Conservation (phyloP, 345 rosid genomes). For the Stellera chamaejasme region DNA sequence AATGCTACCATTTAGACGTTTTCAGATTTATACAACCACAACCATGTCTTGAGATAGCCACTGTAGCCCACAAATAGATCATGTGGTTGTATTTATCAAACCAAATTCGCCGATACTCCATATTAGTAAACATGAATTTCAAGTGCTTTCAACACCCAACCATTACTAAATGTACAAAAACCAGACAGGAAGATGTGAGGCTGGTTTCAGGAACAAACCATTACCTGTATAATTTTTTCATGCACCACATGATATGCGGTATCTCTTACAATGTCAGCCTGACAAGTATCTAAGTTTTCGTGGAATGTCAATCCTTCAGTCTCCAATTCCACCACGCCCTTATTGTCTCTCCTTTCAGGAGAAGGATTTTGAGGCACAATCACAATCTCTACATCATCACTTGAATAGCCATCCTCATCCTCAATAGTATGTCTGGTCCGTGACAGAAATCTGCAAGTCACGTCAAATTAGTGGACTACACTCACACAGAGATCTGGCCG, state of each 20-base stretch:
- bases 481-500: no score
- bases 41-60: no score
- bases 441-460: slow-evolving; percentile 29
- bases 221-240: slow-evolving; percentile 15
- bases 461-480: background rate
- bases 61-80: no score
- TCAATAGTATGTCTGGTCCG: slow-evolving; percentile 19
- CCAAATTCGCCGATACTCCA: no score
- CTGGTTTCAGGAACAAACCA: slow-evolving; percentile 18
- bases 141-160: no score
- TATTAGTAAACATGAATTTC: no score
- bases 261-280: slow-evolving; percentile 20
- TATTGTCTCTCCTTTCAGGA: slow-evolving; percentile 13
- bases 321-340: no score
- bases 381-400: slow-evolving; percentile 19
- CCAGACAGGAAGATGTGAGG: no score
- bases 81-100: no score
- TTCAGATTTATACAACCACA: background rate
- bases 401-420: slow-evolving; percentile 12
- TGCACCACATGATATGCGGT: slow-evolving; percentile 20
- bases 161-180: background rate
- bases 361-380: slow-evolving; percentile 22
- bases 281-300: slow-evolving; percentile 14
- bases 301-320: slow-evolving; percentile 6
- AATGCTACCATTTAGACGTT: no score